Conservation (phyloP, 441 rosid species). For the Rhodomyrtus psidioides region DNA sequence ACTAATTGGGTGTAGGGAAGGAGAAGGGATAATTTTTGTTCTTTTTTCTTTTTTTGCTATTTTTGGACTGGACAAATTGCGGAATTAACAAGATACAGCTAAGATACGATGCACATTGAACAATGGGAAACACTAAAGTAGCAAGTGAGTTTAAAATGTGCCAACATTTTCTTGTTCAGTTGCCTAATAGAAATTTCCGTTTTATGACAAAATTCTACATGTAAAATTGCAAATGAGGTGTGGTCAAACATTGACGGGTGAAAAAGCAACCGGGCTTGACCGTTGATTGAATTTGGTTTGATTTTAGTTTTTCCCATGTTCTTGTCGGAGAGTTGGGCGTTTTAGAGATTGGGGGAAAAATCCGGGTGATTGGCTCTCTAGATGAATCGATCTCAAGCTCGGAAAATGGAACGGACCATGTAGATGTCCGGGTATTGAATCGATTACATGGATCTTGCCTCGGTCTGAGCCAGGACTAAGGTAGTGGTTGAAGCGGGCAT, state of each 20-base stretch:
- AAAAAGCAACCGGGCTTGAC: neutral
- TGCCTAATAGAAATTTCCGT: neutral
- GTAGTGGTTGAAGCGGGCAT: too few relatives aligned
- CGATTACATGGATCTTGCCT: too few relatives aligned
- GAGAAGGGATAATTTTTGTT: too few relatives aligned
- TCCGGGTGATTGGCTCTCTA: rapidly evolving
- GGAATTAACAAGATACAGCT: neutral
- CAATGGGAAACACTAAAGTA: too few relatives aligned
- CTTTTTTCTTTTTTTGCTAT: neutral
- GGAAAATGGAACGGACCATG: rapidly evolving
- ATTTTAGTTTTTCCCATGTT: neutral
- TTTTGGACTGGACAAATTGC: neutral
- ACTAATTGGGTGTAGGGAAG: too few relatives aligned
- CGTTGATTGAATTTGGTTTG: neutral
- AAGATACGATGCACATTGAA: neutral
- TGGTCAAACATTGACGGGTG: neutral
- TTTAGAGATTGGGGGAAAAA: neutral
- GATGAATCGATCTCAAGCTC: neutral
- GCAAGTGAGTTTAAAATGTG: too few relatives aligned
- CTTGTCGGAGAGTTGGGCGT: neutral
- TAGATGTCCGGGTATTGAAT: rapidly evolving
- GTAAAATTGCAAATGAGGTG: neutral
- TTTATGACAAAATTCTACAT: neutral
- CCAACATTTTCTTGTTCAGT: neutral
- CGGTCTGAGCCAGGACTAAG: too few relatives aligned